These are phyloP conservation scores for Claviceps spartinae DNA, from an alignment of 2,329 filamentous ascomycete genomes.

Conservation along the genomic window DNA sequence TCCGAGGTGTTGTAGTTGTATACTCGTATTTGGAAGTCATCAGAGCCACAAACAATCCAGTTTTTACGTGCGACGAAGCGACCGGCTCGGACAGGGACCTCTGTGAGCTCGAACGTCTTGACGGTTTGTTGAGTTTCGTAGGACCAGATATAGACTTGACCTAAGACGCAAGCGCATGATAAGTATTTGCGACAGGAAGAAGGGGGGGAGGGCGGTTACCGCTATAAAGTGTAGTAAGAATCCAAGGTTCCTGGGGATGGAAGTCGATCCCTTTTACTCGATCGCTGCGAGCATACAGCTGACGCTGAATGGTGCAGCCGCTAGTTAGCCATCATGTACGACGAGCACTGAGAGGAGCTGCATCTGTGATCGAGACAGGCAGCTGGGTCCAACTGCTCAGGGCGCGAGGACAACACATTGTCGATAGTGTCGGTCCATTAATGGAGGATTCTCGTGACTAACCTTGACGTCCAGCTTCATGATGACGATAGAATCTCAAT, in stretches of 20 bases:
- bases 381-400: conserved; percentile 6
- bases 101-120: conserved; percentile 97
- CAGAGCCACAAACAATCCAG: conserved; percentile 94
- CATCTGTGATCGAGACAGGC: background rate
- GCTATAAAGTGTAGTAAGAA: conserved; percentile 90
- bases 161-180: conserved; percentile 27
- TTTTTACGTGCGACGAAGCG: conserved; percentile 97
- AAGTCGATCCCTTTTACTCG: conserved; percentile 97
- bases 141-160: conserved; percentile 98
- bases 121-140: conserved; percentile 94
- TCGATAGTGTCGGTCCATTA: background rate
- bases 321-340: background rate
- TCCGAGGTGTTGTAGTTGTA: conserved; percentile 99
- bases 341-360: background rate
- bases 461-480: conserved; percentile 32
- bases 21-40: conserved; percentile 76
- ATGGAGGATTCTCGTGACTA: conserved; percentile 8
- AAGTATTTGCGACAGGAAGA: background rate
- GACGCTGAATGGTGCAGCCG: conserved; percentile 18
- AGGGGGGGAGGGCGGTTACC: conserved; percentile 33
- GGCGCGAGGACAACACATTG: background rate
- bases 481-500: conserved; percentile 9
- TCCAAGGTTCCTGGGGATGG: conserved; percentile 93
- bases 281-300: conserved; percentile 65
- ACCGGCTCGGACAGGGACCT: conserved; percentile 92